A percentile compares a stretch with the other conserved stretches of the same genome.
Conservation (phyloP, 2,329 filamentous ascomycete genomes). For the Sporothrix protearum region DNA sequence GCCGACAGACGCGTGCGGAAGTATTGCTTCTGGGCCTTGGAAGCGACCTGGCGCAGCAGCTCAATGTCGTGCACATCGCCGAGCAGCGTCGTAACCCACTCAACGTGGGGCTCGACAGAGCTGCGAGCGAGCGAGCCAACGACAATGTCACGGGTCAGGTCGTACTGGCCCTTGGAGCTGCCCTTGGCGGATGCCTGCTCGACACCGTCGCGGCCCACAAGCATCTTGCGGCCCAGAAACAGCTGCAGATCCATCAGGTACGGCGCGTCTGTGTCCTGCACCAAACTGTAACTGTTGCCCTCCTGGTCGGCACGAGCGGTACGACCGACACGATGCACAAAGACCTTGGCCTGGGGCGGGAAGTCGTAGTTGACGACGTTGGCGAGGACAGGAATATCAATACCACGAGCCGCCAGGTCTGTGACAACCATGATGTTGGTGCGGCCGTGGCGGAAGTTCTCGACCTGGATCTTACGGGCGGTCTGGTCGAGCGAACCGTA, state of each 20-base stretch:
- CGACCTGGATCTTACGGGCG: conserved; percentile 85
- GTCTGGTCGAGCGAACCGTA: conserved; percentile 95
- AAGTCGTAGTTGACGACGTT: conserved; percentile 99
- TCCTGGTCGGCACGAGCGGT: conserved; percentile 89
- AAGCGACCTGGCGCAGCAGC: conserved; percentile 67
- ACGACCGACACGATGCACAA: conserved; percentile 91
- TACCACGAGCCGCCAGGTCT: conserved; percentile 92
- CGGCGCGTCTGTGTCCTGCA: conserved; percentile 81
- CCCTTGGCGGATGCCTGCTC: neutral
- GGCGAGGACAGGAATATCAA: conserved; percentile 91
- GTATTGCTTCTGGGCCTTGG: conserved; percentile 91
- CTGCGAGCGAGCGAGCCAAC: conserved; percentile 73
- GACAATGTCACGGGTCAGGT: conserved; percentile 75
- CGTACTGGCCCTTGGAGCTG: conserved; percentile 51
- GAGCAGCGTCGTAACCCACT: conserved; percentile 79
- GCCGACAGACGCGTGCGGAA: conserved; percentile 85
- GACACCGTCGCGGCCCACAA: conserved; percentile 64
- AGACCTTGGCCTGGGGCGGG: conserved; percentile 92
- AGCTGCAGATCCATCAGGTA: conserved; percentile 93
- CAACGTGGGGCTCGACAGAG: conserved; percentile 68
- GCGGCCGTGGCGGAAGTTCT: conserved; percentile 79
- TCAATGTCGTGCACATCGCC: conserved; percentile 71
- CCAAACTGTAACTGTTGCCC: conserved; percentile 93
- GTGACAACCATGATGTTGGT: conserved; percentile 93
- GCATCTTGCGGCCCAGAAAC: conserved; percentile 80